These are phyloP conservation scores for Trichoderma harzianum DNA, from an alignment of 2,329 filamentous ascomycete genomes.

Conservation along the genomic window DNA sequence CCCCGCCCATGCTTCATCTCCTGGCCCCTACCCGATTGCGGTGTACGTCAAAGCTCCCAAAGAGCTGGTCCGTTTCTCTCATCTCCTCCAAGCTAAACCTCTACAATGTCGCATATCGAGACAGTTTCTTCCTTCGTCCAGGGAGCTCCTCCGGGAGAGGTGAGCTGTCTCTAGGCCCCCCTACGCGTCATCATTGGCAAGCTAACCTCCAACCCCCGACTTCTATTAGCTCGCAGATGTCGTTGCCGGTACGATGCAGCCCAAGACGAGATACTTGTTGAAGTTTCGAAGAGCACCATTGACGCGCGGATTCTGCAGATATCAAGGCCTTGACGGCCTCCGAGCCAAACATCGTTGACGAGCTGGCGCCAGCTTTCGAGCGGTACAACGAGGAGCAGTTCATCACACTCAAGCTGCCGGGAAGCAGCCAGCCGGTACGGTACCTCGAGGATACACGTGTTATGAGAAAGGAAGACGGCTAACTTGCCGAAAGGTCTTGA, in stretches of 20 bases:
- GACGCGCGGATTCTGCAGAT: constrained; percentile 51
- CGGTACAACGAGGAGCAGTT: constrained; percentile 98
- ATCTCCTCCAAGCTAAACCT: neutral
- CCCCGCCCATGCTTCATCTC: constrained; percentile 14
- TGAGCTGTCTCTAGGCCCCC: constrained; percentile 33
- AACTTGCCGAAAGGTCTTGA: constrained; percentile 57
- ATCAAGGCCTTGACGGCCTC: constrained; percentile 82
- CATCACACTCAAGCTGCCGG: constrained; percentile 81
- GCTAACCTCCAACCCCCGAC: constrained; percentile 27
- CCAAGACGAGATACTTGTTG: neutral
- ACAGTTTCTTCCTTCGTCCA: constrained; percentile 80
- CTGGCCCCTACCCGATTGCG: constrained; percentile 3
- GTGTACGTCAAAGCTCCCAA: constrained; percentile 15
- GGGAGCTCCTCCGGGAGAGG: constrained; percentile 94
- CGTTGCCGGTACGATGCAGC: constrained; percentile 63
- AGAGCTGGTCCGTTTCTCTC: neutral
- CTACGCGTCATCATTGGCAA: constrained; percentile 22
- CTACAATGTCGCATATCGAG: constrained; percentile 38
- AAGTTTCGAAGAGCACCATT: constrained; percentile 15
- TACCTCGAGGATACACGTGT: neutral
- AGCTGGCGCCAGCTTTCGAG: constrained; percentile 79
- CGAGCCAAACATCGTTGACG: constrained; percentile 62
- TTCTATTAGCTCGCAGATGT: constrained; percentile 73
- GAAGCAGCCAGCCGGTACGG: constrained; percentile 61
- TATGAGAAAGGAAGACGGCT: neutral